Conservation (phyloP, 495 filamentous ascomycete genomes). For the Xylona heveae region DNA sequence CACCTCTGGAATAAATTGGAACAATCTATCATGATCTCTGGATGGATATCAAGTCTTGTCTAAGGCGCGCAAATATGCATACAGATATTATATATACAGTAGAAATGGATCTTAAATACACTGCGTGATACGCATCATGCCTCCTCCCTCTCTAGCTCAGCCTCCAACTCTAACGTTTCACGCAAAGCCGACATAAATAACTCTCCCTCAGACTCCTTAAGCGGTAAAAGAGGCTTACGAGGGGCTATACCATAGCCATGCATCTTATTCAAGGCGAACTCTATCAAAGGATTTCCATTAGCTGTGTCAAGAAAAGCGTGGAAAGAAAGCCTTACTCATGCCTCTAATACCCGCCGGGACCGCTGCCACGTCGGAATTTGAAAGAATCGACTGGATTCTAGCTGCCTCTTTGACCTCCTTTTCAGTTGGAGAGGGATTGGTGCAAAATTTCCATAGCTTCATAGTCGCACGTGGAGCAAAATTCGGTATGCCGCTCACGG, state of each 20-base stretch:
- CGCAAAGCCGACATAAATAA: slow-evolving; percentile 7
- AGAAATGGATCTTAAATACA: too few relatives aligned
- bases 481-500: slow-evolving; percentile 11
- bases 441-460: slow-evolving; percentile 10
- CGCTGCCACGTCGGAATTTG: slow-evolving; percentile 8
- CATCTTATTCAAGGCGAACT: slow-evolving; percentile 11
- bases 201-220: slow-evolving; percentile 8
- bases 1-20: too few relatives aligned
- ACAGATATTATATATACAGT: too few relatives aligned
- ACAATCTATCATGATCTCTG: too few relatives aligned
- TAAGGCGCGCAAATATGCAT: too few relatives aligned
- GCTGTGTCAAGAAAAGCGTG: not conserved
- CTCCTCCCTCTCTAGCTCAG: too few relatives aligned
- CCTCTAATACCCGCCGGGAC: slow-evolving; percentile 11
- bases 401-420: slow-evolving; percentile 5
- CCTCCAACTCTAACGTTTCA: too few relatives aligned
- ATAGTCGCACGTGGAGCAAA: slow-evolving; percentile 11
- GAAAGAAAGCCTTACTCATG: slow-evolving; percentile 7
- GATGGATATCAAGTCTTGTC: too few relatives aligned
- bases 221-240: slow-evolving; percentile 8
- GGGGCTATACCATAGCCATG: slow-evolving; percentile 10
- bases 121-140: too few relatives aligned
- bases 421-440: slow-evolving; percentile 3
- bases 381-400: slow-evolving; percentile 8
- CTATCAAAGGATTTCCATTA: slow-evolving; percentile 3